Evolutionary conservation across 768 basidiomycete genomes (phyloP).

Genomic region (Hortiboletus flavorubellus): DNA sequence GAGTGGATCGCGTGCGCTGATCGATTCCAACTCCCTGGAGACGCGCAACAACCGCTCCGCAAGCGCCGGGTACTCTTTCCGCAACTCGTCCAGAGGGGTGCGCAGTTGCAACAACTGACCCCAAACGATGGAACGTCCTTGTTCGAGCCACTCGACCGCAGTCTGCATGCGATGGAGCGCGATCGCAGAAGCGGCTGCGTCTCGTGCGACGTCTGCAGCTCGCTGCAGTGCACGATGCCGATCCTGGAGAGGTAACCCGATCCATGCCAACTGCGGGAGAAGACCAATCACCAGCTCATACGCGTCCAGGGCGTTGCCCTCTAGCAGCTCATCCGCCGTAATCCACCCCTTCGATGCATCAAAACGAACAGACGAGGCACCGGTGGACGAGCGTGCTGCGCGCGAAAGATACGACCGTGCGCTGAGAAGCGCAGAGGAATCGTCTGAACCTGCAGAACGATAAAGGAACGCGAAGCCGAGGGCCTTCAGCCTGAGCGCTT

Average conservation of each 20-base stretch:
- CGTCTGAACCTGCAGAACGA: not conserved
- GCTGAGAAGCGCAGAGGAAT: not conserved
- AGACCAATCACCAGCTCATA: constrained; percentile 14
- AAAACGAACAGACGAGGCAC: not conserved
- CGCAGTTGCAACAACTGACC: constrained; percentile 7
- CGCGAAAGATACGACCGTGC: not conserved
- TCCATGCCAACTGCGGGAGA: constrained; percentile 1
- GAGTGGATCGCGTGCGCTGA: not conserved
- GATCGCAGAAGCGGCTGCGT: constrained; percentile 18
- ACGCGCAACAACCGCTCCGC: not conserved
- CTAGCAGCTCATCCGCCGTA: not conserved
- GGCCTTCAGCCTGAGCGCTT: not conserved
- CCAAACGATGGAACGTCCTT: constrained; percentile 3
- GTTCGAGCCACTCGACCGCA: constrained; percentile 4
- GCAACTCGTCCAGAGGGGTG: constrained; percentile 1
- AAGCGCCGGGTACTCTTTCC: not conserved
- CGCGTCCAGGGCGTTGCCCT: constrained; percentile 8
- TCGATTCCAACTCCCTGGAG: not conserved
- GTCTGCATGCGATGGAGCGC: not conserved
- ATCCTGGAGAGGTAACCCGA: constrained; percentile 14
- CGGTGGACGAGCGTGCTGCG: not conserved
- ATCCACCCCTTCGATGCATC: not conserved
- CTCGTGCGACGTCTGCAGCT: constrained; percentile 11
- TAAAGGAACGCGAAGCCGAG: not conserved
- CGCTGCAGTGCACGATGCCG: constrained; percentile 10